phyloP scores from a whole-genome alignment of 192 early-diverging fungal species.

The Obelidium mucronatum region DNA sequence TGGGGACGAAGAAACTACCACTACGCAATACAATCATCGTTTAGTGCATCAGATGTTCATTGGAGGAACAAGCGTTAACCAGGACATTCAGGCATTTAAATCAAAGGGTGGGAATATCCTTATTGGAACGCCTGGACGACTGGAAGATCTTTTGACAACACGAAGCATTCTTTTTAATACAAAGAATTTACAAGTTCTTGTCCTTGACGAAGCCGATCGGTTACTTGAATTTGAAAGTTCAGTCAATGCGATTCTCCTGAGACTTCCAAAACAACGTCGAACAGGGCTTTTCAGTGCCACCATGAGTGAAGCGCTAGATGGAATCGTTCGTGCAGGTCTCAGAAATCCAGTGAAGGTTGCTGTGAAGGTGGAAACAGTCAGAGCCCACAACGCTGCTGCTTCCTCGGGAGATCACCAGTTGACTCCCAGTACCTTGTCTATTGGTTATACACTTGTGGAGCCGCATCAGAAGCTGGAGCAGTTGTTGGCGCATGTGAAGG shows the following conservation, averaged over 20 bases:
- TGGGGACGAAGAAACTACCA: slow-evolving; percentile 14
- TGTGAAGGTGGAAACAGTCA: slow-evolving; percentile 83
- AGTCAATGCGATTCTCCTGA: slow-evolving; percentile 78
- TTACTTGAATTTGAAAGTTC: slow-evolving; percentile 85
- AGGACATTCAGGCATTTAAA: slow-evolving; percentile 71
- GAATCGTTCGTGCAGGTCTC: slow-evolving; percentile 86
- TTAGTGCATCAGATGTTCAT: slow-evolving; percentile 70
- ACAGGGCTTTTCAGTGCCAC: slow-evolving; percentile 98
- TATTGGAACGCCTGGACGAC: slow-evolving; percentile 93
- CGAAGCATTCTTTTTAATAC: slow-evolving; percentile 84
- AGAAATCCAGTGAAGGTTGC: slow-evolving; percentile 90
- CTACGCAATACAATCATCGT: slow-evolving; percentile 27
- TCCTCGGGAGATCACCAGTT: slow-evolving; percentile 11
- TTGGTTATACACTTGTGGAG: slow-evolving; percentile 75
- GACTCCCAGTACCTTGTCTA: slow-evolving; percentile 38
- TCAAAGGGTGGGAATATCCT: slow-evolving; percentile 79
- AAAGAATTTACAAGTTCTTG: slow-evolving; percentile 86
- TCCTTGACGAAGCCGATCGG: slow-evolving; percentile 96
- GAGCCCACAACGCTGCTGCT: not conserved
- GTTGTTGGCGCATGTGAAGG: slow-evolving; percentile 69
- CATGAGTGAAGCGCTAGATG: slow-evolving; percentile 87
- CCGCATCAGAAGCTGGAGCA: slow-evolving; percentile 84
- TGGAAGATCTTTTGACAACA: slow-evolving; percentile 88
- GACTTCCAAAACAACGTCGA: slow-evolving; percentile 91
- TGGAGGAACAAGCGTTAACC: slow-evolving; percentile 71